Evolutionary conservation across 495 filamentous ascomycete genomes (phyloP).

Genomic region (Xylaria curta): DNA sequence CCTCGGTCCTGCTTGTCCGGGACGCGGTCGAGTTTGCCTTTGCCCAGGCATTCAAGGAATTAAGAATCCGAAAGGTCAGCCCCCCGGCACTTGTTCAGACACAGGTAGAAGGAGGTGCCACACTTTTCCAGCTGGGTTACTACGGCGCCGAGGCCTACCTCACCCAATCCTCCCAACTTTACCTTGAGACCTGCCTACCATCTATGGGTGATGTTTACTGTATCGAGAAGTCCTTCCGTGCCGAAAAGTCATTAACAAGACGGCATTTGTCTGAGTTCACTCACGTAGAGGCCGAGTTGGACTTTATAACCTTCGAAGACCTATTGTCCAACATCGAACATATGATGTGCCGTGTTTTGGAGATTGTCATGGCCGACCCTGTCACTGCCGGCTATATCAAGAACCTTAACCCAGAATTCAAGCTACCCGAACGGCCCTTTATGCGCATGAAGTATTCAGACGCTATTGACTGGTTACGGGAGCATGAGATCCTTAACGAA

Average conservation of each 20-base stretch:
- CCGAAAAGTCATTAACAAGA: slow-evolving; percentile 92
- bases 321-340: slow-evolving; percentile 90
- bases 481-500: slow-evolving; percentile 82
- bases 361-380: slow-evolving; percentile 74
- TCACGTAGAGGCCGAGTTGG: slow-evolving; percentile 95
- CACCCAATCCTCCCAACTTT: slow-evolving; percentile 96
- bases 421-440: slow-evolving; percentile 85
- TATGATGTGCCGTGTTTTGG: slow-evolving; percentile 86
- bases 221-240: slow-evolving; percentile 97
- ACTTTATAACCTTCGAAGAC: slow-evolving; percentile 93
- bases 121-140: slow-evolving; percentile 93
- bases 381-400: slow-evolving; percentile 71
- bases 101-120: slow-evolving; percentile 94
- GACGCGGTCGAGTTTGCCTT: slow-evolving; percentile 85
- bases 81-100: slow-evolving; percentile 98
- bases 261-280: slow-evolving; percentile 97
- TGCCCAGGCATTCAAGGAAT: slow-evolving; percentile 77
- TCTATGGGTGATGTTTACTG: slow-evolving; percentile 95
- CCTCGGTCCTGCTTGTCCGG: slow-evolving; percentile 90
- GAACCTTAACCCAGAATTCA: slow-evolving; percentile 86
- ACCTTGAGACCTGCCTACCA: slow-evolving; percentile 93
- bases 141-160: slow-evolving; percentile 93
- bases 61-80: slow-evolving; percentile 81
- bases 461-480: slow-evolving; percentile 93
- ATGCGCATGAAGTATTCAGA: slow-evolving; percentile 93